Conservation (phyloP, 1,284 basidiomycete genomes). For the Papiliotrema terrestris region DNA sequence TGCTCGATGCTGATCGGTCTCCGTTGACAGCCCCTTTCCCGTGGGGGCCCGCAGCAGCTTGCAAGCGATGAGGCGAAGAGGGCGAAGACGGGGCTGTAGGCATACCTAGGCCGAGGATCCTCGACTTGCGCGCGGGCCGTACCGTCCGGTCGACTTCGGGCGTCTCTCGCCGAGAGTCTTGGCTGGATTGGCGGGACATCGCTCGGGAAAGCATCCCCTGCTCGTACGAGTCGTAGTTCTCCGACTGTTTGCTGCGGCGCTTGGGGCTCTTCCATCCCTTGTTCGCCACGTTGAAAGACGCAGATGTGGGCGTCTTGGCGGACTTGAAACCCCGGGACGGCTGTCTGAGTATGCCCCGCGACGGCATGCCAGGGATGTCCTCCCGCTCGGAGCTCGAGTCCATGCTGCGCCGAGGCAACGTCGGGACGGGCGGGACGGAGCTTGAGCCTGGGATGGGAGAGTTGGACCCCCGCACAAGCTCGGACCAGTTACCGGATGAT, state of each 20-base stretch:
- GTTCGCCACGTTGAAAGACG: background rate
- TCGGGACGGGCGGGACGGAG: background rate
- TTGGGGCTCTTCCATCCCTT: background rate
- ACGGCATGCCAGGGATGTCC: background rate
- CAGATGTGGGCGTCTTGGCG: background rate
- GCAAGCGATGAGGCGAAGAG: background rate
- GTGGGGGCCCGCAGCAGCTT: background rate
- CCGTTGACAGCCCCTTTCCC: background rate
- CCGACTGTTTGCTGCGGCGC: background rate
- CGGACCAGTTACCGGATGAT: conserved; percentile 40
- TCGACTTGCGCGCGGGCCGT: conserved; percentile 12
- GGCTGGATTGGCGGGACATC: background rate
- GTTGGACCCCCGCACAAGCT: conserved; percentile 19
- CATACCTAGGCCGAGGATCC: conserved; percentile 21
- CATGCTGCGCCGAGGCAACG: background rate
- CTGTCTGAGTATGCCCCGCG: background rate
- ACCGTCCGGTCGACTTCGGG: conserved; percentile 6
- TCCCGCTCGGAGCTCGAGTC: background rate
- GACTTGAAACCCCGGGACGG: background rate
- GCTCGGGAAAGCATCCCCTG: background rate
- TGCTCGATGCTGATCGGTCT: background rate
- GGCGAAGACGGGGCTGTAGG: conserved; percentile 5
- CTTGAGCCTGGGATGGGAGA: background rate
- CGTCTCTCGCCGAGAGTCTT: background rate
- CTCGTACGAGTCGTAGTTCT: too few relatives aligned